Evolutionary conservation across 2,329 filamentous ascomycete genomes (phyloP), one percentile per base, ranked within the genome.

Genomic region (Trichoderma koningiopsis): DNA sequence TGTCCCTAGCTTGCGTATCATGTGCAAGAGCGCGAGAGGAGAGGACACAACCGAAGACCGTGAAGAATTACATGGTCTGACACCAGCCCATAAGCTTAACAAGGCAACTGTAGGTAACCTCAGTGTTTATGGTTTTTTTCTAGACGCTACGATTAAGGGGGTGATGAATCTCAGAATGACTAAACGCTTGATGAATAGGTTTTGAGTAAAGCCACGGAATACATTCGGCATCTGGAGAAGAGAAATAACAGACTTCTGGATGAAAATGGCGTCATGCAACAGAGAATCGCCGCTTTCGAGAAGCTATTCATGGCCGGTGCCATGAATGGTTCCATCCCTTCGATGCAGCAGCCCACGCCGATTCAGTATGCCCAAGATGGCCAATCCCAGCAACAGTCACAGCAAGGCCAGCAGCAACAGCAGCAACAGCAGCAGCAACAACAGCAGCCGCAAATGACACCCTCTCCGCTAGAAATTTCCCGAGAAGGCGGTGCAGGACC

Each of bases 121-220:
- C 6, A 19, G 2, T 43, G 40, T 43, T 43, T 43, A n/a, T 4
- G 19, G 16, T 35, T 24, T 56, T n/a, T 35, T 35, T 14, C 33
- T 35, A 35, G 0, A 31, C 29, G 13, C 11, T 29, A 49, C n/a
- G 22, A 24, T 49, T 24, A 27, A 49, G 10, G 16, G 16, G 16
- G n/a, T 14, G 6, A 24, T 66, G 64, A 49, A 70, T 43, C 13
- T 40, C 16, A 60, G 11, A 49, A 8, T 63, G 7, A 13, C 65
- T 29, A 37, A 55, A 43, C 19, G 40, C 16, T 35, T 55, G 37
- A 19, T 24, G 8, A 33, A n/a, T 72, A 89, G 86, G 87, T 98
- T 62, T 82, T 98, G 55, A 94, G 93, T 73, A 98, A 98, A 79
- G 95, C 95, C 2, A 97, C 95, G 6, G 95, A 98, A 78, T 98